phyloP scores from a whole-genome alignment of 352 stramenopile genomes.

The Phytophthora brassicae region DNA sequence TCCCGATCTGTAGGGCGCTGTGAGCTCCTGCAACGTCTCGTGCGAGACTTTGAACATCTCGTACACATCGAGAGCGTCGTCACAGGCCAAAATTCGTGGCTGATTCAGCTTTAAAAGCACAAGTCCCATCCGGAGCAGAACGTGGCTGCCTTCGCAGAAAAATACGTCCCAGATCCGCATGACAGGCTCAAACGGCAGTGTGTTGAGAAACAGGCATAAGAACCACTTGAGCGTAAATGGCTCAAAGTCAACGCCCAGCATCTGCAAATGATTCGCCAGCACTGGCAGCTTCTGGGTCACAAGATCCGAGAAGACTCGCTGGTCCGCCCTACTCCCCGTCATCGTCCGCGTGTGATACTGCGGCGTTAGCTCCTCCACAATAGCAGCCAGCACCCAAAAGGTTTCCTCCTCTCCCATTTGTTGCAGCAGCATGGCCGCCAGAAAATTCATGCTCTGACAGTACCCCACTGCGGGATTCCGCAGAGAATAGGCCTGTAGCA shows the following conservation, averaged over 20 bases:
- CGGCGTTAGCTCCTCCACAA: slow-evolving; percentile 90
- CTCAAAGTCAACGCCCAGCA: slow-evolving; percentile 80
- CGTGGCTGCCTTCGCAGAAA: slow-evolving; percentile 89
- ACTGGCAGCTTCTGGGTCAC: slow-evolving; percentile 86
- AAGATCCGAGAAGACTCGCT: slow-evolving; percentile 85
- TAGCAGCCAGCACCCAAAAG: slow-evolving; percentile 84
- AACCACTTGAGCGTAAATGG: slow-evolving; percentile 94
- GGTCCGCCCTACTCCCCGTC: slow-evolving; percentile 87
- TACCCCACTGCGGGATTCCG: slow-evolving; percentile 86
- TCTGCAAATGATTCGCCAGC: slow-evolving; percentile 68
- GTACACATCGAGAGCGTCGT: slow-evolving; percentile 80
- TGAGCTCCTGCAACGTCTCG: slow-evolving; percentile 58
- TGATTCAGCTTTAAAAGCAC: slow-evolving; percentile 84
- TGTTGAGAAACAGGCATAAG: slow-evolving; percentile 92
- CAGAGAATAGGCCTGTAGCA: slow-evolving; percentile 85
- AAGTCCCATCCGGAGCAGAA: slow-evolving; percentile 83
- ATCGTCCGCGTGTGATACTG: slow-evolving; percentile 89
- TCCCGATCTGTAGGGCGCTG: slow-evolving; percentile 52
- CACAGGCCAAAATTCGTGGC: slow-evolving; percentile 65
- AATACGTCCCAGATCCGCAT: slow-evolving; percentile 91
- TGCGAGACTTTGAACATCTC: slow-evolving; percentile 82
- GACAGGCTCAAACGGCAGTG: slow-evolving; percentile 85
- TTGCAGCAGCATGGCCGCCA: slow-evolving; percentile 77
- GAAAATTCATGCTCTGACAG: slow-evolving; percentile 91
- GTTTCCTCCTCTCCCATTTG: slow-evolving; percentile 85